A percentile compares a stretch with the other conserved stretches of the same genome.
Evolutionary conservation across 305 asterid genomes (phyloP).

Genomic region (Fraxinus xanthoxyloides): DNA sequence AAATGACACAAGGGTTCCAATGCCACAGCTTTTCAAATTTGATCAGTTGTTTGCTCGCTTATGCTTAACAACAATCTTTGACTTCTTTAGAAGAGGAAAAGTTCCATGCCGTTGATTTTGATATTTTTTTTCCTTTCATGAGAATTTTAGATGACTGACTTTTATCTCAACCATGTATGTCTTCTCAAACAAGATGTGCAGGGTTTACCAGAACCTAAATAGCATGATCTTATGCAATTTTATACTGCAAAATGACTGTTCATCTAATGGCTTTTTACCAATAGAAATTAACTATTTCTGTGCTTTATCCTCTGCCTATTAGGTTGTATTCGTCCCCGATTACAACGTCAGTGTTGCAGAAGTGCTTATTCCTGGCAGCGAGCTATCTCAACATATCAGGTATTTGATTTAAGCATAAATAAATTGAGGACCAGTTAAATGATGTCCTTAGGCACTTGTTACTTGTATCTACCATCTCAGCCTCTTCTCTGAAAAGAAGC

Average conservation of each 20-base stretch:
- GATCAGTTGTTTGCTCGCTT: neutral
- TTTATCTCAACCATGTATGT: neutral
- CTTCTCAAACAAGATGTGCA: neutral
- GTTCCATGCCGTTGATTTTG: neutral
- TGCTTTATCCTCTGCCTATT: neutral
- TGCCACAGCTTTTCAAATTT: neutral
- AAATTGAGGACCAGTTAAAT: neutral
- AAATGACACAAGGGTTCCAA: neutral
- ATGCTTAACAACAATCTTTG: neutral
- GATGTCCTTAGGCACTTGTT: neutral
- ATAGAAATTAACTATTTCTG: neutral
- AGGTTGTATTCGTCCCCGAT: slow-evolving; percentile 67
- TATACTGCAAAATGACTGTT: neutral
- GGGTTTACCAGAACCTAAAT: neutral
- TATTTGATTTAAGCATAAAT: slow-evolving; percentile 16
- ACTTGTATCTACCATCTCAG: neutral
- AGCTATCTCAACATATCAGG: slow-evolving; percentile 73
- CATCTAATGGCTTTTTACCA: too few relatives aligned
- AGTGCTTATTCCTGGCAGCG: slow-evolving; percentile 72
- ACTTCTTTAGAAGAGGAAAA: neutral
- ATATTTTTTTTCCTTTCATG: neutral
- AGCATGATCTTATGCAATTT: neutral
- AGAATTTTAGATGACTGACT: neutral
- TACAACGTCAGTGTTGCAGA: slow-evolving; percentile 73
- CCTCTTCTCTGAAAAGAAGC: neutral